phyloP scores from a whole-genome alignment of 2,329 filamentous ascomycete genomes.

The Fusarium bulbicola region DNA sequence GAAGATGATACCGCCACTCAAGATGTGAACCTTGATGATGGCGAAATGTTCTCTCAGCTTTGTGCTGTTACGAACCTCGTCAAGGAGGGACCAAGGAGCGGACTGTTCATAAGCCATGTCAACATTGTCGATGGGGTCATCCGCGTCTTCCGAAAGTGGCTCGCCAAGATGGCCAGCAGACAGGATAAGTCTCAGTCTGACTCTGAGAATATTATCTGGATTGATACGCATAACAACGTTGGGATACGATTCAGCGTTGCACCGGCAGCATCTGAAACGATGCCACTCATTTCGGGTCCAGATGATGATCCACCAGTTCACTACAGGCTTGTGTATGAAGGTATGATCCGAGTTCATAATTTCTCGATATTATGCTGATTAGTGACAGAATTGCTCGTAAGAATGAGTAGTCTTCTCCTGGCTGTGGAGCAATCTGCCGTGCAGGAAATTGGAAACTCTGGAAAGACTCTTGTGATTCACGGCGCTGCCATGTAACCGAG shows the following conservation, averaged over 20 bases:
- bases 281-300: slow-evolving; percentile 63
- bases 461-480: slow-evolving; percentile 74
- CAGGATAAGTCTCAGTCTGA: neutral
- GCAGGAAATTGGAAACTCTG: slow-evolving; percentile 66
- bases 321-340: slow-evolving; percentile 77
- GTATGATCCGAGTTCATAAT: slow-evolving; percentile 54
- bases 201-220: slow-evolving; percentile 68
- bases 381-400: slow-evolving; percentile 70
- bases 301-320: slow-evolving; percentile 74
- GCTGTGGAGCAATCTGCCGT: slow-evolving; percentile 71
- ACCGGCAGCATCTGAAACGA: slow-evolving; percentile 46
- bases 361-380: slow-evolving; percentile 14
- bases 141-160: slow-evolving; percentile 78
- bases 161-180: slow-evolving; percentile 55
- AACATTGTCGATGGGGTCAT: slow-evolving; percentile 74
- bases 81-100: slow-evolving; percentile 67
- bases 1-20: slow-evolving; percentile 62
- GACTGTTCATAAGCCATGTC: slow-evolving; percentile 70
- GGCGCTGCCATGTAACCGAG: slow-evolving; percentile 43
- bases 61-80: slow-evolving; percentile 75
- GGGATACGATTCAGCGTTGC: slow-evolving; percentile 74
- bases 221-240: slow-evolving; percentile 68
- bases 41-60: slow-evolving; percentile 79
- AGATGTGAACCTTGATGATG: slow-evolving; percentile 71
- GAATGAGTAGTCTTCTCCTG: slow-evolving; percentile 69